Base-by-base conservation (phyloP, 2,329 filamentous ascomycete genomes). In the Arachnomyces sp. region DNA sequence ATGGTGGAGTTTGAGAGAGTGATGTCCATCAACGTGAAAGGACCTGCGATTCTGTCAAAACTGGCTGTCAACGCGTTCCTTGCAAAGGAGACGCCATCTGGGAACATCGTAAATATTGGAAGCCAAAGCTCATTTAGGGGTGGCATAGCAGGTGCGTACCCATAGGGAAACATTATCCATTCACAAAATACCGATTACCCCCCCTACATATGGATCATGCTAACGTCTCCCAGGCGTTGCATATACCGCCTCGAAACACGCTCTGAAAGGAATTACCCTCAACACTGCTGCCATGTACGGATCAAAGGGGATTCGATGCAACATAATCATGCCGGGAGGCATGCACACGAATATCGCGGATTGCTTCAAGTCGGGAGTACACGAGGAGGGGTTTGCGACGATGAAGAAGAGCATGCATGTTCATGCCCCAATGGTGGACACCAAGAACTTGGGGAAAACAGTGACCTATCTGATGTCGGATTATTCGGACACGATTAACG, bases 221-320 rank as follows among this genome's bases (percentile, higher is more conserved):
- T 25, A 5, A 25, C 20, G 5, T 25, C 9, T 9, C 5, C 20
- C 6, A 53, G 72, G 71, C 18, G 66, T 62, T 8, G 70, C 72
- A 13, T 76, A 76, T 50, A 74, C 72, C 0, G 64, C 66, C 1
- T 67, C 63, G 55, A 76, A 77, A 57, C 72, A 76, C 48, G 74
- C 68, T 7, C 52, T 77, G 11, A 50, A 74, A 2, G 74, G 70
- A 1, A 55, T 78, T 42, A 75, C 72, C 11, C 73, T 72, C 55
- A 79, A 73, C 56, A 79, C 73, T 11, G 75, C 74, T 2, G 65
- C 68, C 0, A 73, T 66, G 50, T 80, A 80, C 49, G 68, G 67
- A 1, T 58, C 60, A 20, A 70, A 71, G 56, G 73, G 73, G 16
- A 73, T 80, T 43, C 66, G 68, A 36, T 67, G 64, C 46, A 65